Evolutionary conservation across 2,329 filamentous ascomycete species (phyloP).

Genomic region (Colletotrichum viniferum): DNA sequence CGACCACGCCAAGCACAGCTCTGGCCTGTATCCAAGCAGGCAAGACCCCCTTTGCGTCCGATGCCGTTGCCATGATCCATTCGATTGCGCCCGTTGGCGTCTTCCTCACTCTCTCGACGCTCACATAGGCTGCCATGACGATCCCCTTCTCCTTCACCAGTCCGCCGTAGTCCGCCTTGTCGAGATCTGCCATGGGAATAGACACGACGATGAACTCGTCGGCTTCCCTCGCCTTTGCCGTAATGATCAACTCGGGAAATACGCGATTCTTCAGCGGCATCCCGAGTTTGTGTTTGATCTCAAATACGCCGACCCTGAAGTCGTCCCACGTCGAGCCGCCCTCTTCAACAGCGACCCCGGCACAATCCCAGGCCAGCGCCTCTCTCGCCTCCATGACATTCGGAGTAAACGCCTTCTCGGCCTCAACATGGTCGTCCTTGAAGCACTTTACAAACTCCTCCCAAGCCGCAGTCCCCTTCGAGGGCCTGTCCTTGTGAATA

Average conservation of each 20-base stretch:
- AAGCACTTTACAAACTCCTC: constrained; percentile 66
- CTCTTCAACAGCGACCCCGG: constrained; percentile 40
- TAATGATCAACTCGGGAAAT: constrained; percentile 70
- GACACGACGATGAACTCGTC: constrained; percentile 62
- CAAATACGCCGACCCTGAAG: constrained; percentile 57
- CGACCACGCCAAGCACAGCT: constrained; percentile 65
- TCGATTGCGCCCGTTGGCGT: constrained; percentile 55
- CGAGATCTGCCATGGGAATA: constrained; percentile 54
- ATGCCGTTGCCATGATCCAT: constrained; percentile 81
- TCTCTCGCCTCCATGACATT: constrained; percentile 37
- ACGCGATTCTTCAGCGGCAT: constrained; percentile 64
- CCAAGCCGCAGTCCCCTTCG: constrained; percentile 62
- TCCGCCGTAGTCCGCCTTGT: constrained; percentile 30
- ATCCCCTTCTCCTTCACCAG: constrained; percentile 48
- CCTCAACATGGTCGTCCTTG: constrained; percentile 50
- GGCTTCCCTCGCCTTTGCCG: constrained; percentile 44
- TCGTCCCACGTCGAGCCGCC: constrained; percentile 47
- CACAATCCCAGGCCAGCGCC: constrained; percentile 51
- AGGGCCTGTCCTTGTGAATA: constrained; percentile 58
- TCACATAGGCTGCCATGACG: constrained; percentile 65
- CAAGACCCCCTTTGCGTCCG: constrained; percentile 70
- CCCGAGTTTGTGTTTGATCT: constrained; percentile 68
- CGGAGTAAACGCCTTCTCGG: constrained; percentile 45
- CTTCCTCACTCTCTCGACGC: constrained; percentile 65
- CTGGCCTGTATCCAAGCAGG: constrained; percentile 70